A percentile compares a stretch with the other conserved stretches of the same genome.
These are phyloP conservation scores for Leccinum solheimii DNA, from an alignment of 1,284 basidiomycete genomes.

Conservation along the genomic window DNA sequence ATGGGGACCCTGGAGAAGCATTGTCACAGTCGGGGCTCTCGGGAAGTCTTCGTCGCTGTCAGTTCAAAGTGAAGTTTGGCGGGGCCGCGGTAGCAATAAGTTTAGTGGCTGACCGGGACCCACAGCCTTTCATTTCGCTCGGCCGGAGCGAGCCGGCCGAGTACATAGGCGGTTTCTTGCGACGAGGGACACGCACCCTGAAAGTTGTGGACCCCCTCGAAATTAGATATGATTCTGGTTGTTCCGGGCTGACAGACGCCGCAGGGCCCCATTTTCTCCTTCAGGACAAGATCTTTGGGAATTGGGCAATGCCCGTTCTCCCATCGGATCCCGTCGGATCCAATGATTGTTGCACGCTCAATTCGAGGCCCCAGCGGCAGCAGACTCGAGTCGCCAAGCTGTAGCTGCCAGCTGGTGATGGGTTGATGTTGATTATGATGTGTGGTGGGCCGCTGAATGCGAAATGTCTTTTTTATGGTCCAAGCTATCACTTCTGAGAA, in stretches of 20 bases:
- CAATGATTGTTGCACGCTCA: not conserved
- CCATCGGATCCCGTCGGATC: not conserved
- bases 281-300: not conserved
- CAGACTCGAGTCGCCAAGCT: not conserved
- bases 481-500: not conserved
- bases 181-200: not conserved
- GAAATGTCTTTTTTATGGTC: not conserved
- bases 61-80: not conserved
- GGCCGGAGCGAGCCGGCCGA: conserved; percentile 15
- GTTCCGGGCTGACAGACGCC: conserved; percentile 1
- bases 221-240: conserved; percentile 6
- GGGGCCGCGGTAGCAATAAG: conserved; percentile 21
- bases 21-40: not conserved
- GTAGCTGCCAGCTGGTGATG: not conserved
- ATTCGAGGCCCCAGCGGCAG: not conserved
- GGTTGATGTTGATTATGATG: not conserved
- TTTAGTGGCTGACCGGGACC: not conserved
- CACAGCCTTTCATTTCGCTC: conserved; percentile 4
- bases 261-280: not conserved
- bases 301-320: not conserved
- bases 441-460: not conserved
- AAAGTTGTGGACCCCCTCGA: conserved; percentile 1
- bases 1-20: not conserved
- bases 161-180: not conserved
- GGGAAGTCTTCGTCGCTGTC: not conserved